Conservation (phyloP, 2,329 filamentous ascomycete species). For the Endothia cerciana region DNA sequence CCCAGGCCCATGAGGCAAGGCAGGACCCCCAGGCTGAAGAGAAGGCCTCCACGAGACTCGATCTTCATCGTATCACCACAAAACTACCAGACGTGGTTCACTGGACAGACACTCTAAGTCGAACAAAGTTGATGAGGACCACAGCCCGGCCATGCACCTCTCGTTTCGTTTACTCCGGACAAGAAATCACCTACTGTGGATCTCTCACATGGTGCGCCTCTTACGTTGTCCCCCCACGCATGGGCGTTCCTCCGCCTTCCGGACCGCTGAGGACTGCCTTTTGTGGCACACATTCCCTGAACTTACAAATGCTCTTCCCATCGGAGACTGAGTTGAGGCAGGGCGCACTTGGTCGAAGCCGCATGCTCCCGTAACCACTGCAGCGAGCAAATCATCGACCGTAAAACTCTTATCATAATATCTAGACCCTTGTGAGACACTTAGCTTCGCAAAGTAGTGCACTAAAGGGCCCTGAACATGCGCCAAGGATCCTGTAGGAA, state of each 20-base stretch:
- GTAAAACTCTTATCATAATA: background rate
- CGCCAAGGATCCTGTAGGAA: conserved; percentile 5
- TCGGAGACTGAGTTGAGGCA: background rate
- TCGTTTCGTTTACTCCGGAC: background rate
- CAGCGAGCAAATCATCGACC: background rate
- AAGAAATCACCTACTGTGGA: background rate
- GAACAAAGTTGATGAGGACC: background rate
- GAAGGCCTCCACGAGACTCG: background rate
- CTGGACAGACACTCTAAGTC: background rate
- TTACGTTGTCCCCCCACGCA: background rate
- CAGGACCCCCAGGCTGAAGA: background rate
- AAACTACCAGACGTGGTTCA: background rate
- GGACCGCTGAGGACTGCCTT: background rate
- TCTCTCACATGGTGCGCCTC: background rate
- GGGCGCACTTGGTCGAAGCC: background rate
- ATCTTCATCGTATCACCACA: background rate
- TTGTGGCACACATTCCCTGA: background rate
- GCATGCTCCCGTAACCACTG: background rate
- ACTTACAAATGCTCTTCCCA: background rate
- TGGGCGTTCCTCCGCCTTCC: background rate
- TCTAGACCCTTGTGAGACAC: background rate
- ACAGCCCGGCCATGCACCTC: background rate
- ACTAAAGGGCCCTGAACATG: background rate
- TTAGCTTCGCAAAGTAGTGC: background rate
- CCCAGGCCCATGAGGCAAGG: background rate